Base-by-base conservation (phyloP, 768 basidiomycete genomes). In the Amanita jacksonii region DNA sequence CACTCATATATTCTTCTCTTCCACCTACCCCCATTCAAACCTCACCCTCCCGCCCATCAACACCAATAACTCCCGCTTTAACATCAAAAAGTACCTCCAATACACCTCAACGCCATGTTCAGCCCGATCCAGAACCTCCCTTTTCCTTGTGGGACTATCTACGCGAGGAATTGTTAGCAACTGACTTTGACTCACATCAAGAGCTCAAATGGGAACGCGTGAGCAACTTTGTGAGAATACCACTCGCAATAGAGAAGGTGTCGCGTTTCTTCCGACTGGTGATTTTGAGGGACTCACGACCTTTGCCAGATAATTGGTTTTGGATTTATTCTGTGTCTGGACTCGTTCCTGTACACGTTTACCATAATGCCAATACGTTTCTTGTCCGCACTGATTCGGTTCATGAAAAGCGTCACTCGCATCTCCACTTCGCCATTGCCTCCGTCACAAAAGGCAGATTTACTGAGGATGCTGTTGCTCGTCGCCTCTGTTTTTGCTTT, bases 281-380 rank as follows among this genome's bases (percentile, higher is more conserved):
- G 16, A n/a, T 13, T 12, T 4, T 34, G 36, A 43, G 22, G 22
- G 30, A 28, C 47, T 53, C 24, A 55, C 49, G 13, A n/a, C 13
- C 4, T 30, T 18, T 13, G 10, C 7, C 1, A 47, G 92, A 87
- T 93, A 15, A 82, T 96, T 41, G 70, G 83, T 18, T 96, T 98
- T 60, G 96, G 96, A 27, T 85, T 87, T 52, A 67, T 96, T 20
- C 74, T 98, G 28, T 99, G 96, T 62, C 72, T 98, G 40, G 96
- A 99, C 60, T 91, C 92, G 1, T 97, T 98, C 64, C 75, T 99
- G 1, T 96, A 98, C 63, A 93, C 89, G 0, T 97, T 99, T 67
- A 99, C 96, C 13, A 88, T 99, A 53, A 79, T 96, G 8, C 96
- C 96, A 8, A 89, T 99, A 46, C 86, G 94, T 4, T 86, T 80